Evolutionary conservation across 2,329 filamentous ascomycete genomes (phyloP), one percentile per base, ranked within the genome.

Genomic region (Rachicladosporium sp.): DNA sequence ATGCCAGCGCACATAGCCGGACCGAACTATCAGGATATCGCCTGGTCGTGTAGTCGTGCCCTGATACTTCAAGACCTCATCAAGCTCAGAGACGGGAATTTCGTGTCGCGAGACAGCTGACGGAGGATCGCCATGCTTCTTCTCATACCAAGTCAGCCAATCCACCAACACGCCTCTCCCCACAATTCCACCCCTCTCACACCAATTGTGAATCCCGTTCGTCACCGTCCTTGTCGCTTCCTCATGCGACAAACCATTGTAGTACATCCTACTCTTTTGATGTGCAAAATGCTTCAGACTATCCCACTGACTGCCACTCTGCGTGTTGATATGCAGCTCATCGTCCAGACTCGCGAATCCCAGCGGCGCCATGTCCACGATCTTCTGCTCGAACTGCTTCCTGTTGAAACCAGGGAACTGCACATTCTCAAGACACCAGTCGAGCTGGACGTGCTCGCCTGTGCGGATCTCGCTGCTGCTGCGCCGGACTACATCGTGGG

Each of bases 241-340:
- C 8, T 47, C 47, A 29, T 50, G 49, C 3, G 44, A 44, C 9
- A 51, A 43, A 8, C 50, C 49, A n/a, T 55, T 55, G 37, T 54
- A 51, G 33, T 48, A 48, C 41, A 46, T 46, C 23, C 33, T 43
- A 29, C 34, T 43, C 40, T 38, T 40, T 39, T 38, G 44, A 50
- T 73, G 73, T 9, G 64, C 62, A 2, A 63, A 52, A 3, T 65
- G 64, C 1, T 64, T 62, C 1, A 59, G 49, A 36, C 67, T 67
- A 46, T 77, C 73, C 73, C 71, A 77, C 53, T 77, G 73, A 15
- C 64, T 70, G 39, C 66, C 67, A 29, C 58, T 56, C 47, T 77
- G 72, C 0, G 72, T 76, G 52, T 76, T 76, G 58, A 77, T 67
- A 3, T 61, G 56, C 5, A 75, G 48, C 45, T 73, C 65, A 38